Base-by-base conservation (phyloP, 805 yeast genomes). In the Cyberlindnera xylosilytica region DNA sequence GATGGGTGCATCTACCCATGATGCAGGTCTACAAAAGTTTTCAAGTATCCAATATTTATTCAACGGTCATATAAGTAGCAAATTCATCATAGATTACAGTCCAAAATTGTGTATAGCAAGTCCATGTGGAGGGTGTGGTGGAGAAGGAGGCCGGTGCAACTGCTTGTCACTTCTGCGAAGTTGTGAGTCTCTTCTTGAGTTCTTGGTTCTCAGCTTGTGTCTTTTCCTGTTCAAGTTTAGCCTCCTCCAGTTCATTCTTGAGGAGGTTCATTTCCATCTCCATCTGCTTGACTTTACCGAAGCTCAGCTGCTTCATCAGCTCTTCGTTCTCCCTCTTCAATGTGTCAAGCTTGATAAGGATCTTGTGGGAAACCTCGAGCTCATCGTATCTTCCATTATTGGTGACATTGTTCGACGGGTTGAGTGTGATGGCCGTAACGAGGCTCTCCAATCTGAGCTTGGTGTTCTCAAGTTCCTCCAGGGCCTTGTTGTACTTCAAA, bases 301-400 rank as follows among this genome's bases (percentile, higher is more conserved):
- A 81, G 49, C 89, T 79, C 10, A 86, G 61, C 81, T 85, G 78
- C 52, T 77, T 77, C 47, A 81, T 72, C 64, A 87, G 70, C 48
- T 73, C 79, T 44, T 79, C 81, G 57, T 87, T 87, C 57, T 87
- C 95, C 35, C 72, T 74, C 16, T 77, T 77, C 45, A 87, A 63
- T 44, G 73, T 65, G 41, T 76, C 76, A 49, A 87, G 53, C 52
- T 85, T 78, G 31, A 73, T 71, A 30, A 87, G 68, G 45, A 86
- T 76, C 53, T 81, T 81, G 57, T 87, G 93, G 12, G 90, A 79
- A 36, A 85, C 64, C 42, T 85, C 89, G 53, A 84, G 80, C 38
- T 78, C 83, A 54, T 87, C 95, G 58, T 77, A 83, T 44, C 82
- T 68, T 2, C 88, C 89, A 43, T 69, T 63, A 26, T 69, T 68